phyloP scores from a whole-genome alignment of 768 basidiomycete genomes.

The Leccinum uliginosum region DNA sequence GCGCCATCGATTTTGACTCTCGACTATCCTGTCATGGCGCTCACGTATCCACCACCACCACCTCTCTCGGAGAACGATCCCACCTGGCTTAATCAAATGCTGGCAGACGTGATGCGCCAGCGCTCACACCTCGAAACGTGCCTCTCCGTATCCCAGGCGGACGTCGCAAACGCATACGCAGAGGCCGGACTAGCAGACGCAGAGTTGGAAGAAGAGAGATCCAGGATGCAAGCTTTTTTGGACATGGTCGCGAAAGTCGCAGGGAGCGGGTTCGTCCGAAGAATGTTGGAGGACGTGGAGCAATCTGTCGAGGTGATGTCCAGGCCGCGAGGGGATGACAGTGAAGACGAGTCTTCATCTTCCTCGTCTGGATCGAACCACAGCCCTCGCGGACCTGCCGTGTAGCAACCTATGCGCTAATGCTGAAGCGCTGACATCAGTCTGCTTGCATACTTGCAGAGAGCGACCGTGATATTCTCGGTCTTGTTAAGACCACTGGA shows the following conservation, averaged over 20 bases:
- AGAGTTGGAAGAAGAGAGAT: constrained; percentile 23
- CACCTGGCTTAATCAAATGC: constrained; percentile 25
- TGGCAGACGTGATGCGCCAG: constrained; percentile 24
- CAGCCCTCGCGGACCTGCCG: not conserved
- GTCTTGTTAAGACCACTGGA: not conserved
- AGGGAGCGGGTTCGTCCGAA: constrained; percentile 25
- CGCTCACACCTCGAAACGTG: constrained; percentile 17
- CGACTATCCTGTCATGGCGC: constrained; percentile 25
- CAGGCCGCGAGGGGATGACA: not conserved
- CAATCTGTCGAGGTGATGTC: constrained; percentile 14
- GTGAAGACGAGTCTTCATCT: not conserved
- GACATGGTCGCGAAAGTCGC: constrained; percentile 22
- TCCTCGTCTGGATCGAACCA: constrained; percentile 1
- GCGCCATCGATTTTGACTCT: constrained; percentile 9
- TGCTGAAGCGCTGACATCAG: not conserved
- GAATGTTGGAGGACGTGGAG: constrained; percentile 19
- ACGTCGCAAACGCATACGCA: constrained; percentile 20
- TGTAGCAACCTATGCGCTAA: not conserved
- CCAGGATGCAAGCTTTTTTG: constrained; percentile 24
- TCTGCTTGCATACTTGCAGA: not conserved
- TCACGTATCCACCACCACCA: constrained; percentile 25
- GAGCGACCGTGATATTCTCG: not conserved
- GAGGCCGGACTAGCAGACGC: constrained; percentile 26
- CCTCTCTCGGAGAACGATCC: constrained; percentile 26
- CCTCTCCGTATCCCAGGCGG: constrained; percentile 13